Conservation (phyloP, 202 grass and related monocot species). For the Panicum virgatum region DNA sequence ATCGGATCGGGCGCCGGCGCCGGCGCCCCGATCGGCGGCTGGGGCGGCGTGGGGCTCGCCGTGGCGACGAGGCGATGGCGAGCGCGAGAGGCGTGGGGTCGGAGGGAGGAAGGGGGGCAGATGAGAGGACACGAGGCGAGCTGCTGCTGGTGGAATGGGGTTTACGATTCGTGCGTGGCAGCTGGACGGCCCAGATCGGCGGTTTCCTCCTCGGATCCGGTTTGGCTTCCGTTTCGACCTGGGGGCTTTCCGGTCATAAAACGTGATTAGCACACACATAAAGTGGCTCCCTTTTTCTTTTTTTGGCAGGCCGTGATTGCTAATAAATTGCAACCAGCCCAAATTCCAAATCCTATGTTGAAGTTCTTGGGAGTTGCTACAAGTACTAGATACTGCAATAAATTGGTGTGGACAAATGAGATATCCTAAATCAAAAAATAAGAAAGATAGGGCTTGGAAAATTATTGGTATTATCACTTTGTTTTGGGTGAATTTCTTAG, state of each 20-base stretch:
- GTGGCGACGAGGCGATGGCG: conserved; percentile 42
- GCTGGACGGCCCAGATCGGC: conserved; percentile 11
- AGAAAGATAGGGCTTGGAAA: too few species aligned
- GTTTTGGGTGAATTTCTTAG: too few species aligned
- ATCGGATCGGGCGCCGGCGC: conserved; percentile 35
- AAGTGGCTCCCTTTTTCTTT: not conserved
- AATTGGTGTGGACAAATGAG: too few species aligned
- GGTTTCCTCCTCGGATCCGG: not conserved
- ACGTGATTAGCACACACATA: not conserved
- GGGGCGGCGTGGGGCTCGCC: conserved; percentile 50
- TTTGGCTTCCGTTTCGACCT: not conserved
- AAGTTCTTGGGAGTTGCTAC: not conserved
- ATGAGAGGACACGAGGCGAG: not conserved
- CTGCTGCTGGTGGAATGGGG: not conserved
- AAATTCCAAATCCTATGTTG: not conserved
- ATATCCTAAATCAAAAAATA: too few species aligned
- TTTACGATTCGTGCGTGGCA: not conserved
- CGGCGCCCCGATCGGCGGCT: conserved; percentile 41
- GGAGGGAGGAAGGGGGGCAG: not conserved
- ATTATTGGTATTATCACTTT: too few species aligned
- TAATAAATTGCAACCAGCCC: not conserved
- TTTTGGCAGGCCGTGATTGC: conserved; percentile 12
- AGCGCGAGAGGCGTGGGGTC: not conserved
- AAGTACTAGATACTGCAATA: not conserved
- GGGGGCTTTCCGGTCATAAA: not conserved